Base-by-base conservation (phyloP, 805 yeast species). In the Ogataea nakhonphanomensis region DNA sequence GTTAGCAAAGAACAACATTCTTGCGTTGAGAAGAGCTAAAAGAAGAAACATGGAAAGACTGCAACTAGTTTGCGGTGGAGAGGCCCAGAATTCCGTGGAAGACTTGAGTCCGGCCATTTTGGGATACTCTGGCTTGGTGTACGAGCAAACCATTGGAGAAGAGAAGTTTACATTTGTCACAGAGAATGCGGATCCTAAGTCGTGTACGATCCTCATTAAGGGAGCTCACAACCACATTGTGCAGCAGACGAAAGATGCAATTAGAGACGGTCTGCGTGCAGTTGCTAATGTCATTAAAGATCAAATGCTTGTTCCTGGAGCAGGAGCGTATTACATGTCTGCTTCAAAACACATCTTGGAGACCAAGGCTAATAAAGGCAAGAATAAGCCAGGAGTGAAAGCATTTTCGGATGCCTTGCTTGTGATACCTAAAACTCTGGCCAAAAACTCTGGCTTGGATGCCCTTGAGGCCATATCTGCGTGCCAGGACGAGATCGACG, bases 21-120 rank as follows among this genome's bases (percentile, higher is more conserved):
- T 93, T 54, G 99, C 99, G 1, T 74, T 93, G 55, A 82, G 99
- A 72, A 81, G 99, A 61, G 99, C 99, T 31, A 93, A 93, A 73
- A 81, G 99, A 72, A 84, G 99, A 70, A 93, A 93, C 66, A 91
- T 93, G 99, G 99, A 93, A 70, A 81, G 99, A 62, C 74, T 93
- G 60, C 99, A 93, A 67, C 74, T 93, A 45, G 88, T 89, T 38
- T 86, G 95, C 48, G 99, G 97, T 23, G 99, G 99, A 54, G 93
- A 84, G 61, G 98, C 98, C 7, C 97, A 91, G 68, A 93, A 93
- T 66, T 84, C 96, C 10, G 97, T 90, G 33, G 99, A 93, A 58
- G 98, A 91, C 61, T 73, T 93, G 55, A 57, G 82, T 5, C 88
- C 95, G 4, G 75, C 72, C 2, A 72, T 87, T 5, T 73, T 93